Base-by-base conservation (phyloP, 257 asterid genomes). In the Scutellaria barbata region DNA sequence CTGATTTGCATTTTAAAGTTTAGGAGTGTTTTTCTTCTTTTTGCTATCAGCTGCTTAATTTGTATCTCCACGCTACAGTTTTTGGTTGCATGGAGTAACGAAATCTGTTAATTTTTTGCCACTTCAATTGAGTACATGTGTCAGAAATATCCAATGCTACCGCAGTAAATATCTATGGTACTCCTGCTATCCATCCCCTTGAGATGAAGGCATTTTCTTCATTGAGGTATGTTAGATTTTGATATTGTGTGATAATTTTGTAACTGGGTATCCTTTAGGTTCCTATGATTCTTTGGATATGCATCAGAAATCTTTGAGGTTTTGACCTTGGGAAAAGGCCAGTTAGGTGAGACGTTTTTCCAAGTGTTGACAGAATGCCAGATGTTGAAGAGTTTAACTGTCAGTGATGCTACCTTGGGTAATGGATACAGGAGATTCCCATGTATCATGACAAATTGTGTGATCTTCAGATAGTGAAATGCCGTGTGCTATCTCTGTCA, bases 111-210 rank as follows among this genome's bases (percentile, higher is more conserved):
- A 33, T 78, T 46, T 37, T 71, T 58, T 59, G 47, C 54, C 18
- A 56, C 55, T 74, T 55, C 73, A 93, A 97, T 93, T 82, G 96
- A 85, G 79, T 92, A 85, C 78, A 87, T 90, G 84, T 93, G 97
- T 71, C 90, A 58, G 18, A 89, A 97, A 46, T 90, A 90, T 76
- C 97, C 98, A 93, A 90, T 77, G 97, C 98, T 41, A 88, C 90
- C 57, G 84, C 87, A 14, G 90, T 87, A n/a, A 93, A 90, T 78
- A 72, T 93, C 13, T 89, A 81, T 74, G 97, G 94, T 67, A 72
- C 93, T 65, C 95, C 90, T 72, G 76, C 79, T 58, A 78, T 87
- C 75, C 89, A 90, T 66, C 75, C 81, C 55, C 89, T 90, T 61
- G 92, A 76, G 71, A 86, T 90, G 96, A 81, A 77, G 63, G 95